phyloP scores from a whole-genome alignment of 495 filamentous ascomycete genomes.

The Parmelia sp. region DNA sequence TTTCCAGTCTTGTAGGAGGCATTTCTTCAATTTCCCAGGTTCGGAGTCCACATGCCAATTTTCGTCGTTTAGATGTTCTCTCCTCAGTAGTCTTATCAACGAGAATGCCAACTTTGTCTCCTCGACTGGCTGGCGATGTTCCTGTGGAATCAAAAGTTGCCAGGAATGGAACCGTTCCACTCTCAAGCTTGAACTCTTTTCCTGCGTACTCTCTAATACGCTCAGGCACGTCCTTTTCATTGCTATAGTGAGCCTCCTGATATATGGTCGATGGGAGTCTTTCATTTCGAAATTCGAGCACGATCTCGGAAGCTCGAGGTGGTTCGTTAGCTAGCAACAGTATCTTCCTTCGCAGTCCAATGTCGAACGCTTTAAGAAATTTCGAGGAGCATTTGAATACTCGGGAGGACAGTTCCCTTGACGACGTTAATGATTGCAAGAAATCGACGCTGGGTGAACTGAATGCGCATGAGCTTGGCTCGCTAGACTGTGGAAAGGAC shows the following conservation, averaged over 20 bases:
- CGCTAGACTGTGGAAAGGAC: constrained; percentile 11
- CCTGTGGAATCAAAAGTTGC: constrained; percentile 70
- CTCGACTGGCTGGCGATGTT: constrained; percentile 47
- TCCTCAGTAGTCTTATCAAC: constrained; percentile 49
- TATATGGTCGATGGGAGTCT: constrained; percentile 58
- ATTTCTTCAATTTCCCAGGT: constrained; percentile 59
- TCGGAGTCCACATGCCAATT: constrained; percentile 44
- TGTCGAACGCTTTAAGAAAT: constrained; percentile 14
- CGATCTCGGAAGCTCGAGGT: constrained; percentile 24
- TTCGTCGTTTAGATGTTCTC: constrained; percentile 39
- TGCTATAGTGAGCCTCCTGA: constrained; percentile 79
- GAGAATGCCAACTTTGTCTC: constrained; percentile 41
- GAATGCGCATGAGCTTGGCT: not conserved
- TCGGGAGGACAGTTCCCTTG: constrained; percentile 11
- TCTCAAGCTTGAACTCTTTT: constrained; percentile 73
- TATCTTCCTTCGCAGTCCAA: not conserved
- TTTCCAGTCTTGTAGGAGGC: constrained; percentile 68
- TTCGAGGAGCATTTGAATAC: constrained; percentile 9
- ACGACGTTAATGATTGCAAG: not conserved
- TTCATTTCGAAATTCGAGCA: constrained; percentile 29
- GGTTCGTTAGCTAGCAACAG: constrained; percentile 1
- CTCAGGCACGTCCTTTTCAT: constrained; percentile 80
- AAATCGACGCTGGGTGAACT: constrained; percentile 5
- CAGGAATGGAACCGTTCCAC: constrained; percentile 67
- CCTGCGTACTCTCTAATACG: constrained; percentile 79